Evolutionary conservation across 768 basidiomycete genomes (phyloP).

Genomic region (Tulasnella sp.): DNA sequence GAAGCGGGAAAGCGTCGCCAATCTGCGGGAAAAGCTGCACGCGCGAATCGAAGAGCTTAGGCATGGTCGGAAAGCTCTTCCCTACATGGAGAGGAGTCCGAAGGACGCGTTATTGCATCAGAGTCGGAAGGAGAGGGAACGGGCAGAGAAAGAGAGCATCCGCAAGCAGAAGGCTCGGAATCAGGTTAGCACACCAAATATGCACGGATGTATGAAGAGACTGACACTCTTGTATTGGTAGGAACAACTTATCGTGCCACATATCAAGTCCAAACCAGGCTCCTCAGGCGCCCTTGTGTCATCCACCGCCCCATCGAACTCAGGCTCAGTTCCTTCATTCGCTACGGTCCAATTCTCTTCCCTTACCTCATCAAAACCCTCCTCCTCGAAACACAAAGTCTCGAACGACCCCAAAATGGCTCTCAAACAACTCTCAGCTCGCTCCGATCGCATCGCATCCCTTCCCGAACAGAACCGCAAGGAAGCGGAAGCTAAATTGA

Average conservation of each 20-base stretch:
- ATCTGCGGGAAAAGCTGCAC: slow-evolving; percentile 71
- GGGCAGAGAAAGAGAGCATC: slow-evolving; percentile 55
- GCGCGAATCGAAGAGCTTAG: slow-evolving; percentile 62
- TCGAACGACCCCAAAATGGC: slow-evolving; percentile 78
- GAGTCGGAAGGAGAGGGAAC: slow-evolving; percentile 70
- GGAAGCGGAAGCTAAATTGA: slow-evolving; percentile 64
- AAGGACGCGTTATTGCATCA: slow-evolving; percentile 77
- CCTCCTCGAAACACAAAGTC: slow-evolving; percentile 43
- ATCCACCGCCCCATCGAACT: slow-evolving; percentile 18
- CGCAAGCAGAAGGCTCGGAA: slow-evolving; percentile 36
- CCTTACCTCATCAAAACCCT: slow-evolving; percentile 19
- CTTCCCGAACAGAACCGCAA: slow-evolving; percentile 79
- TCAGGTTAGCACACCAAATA: slow-evolving; percentile 21
- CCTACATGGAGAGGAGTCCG: not conserved
- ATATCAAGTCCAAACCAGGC: slow-evolving; percentile 22
- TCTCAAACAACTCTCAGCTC: slow-evolving; percentile 61
- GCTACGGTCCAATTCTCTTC: slow-evolving; percentile 64
- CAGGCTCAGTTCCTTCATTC: slow-evolving; percentile 21
- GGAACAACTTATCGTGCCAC: slow-evolving; percentile 65
- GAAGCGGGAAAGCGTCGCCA: slow-evolving; percentile 52
- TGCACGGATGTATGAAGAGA: not conserved
- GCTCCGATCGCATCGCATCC: slow-evolving; percentile 63
- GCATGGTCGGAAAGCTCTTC: slow-evolving; percentile 20
- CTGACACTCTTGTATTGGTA: slow-evolving; percentile 20
- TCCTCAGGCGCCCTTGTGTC: slow-evolving; percentile 8